These are phyloP conservation scores for Calocybe gangraenosa DNA, from an alignment of 768 basidiomycete genomes.

Conservation along the genomic window DNA sequence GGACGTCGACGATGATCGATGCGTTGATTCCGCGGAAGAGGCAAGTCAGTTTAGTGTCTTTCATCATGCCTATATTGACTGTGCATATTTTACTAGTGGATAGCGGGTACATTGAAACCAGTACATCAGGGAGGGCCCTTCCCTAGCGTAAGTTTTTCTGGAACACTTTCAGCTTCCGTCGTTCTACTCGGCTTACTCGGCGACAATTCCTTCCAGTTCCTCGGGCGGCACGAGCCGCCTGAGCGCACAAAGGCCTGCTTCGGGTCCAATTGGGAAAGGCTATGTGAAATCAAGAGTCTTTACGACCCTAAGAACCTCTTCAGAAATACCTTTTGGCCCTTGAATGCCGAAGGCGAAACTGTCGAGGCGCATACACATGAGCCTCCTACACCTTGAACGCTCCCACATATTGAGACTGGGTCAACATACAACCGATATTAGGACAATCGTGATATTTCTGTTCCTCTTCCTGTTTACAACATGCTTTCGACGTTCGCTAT, in stretches of 20 bases:
- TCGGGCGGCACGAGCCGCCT: conserved; percentile 66
- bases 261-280: conserved; percentile 70
- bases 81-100: conserved; percentile 55
- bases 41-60: conserved; percentile 30
- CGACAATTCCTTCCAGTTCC: conserved; percentile 45
- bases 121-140: conserved; percentile 77
- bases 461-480: too few species aligned
- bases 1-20: conserved; percentile 74
- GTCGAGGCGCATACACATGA: conserved; percentile 62
- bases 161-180: background rate
- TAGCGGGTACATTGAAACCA: conserved; percentile 64
- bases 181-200: conserved; percentile 9
- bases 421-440: too few species aligned
- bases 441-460: too few species aligned
- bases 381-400: conserved; percentile 41
- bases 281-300: conserved; percentile 64
- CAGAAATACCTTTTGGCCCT: conserved; percentile 77
- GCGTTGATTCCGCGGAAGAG: conserved; percentile 78
- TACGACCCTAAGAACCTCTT: conserved; percentile 81
- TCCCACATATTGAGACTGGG: too few species aligned
- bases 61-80: conserved; percentile 1
- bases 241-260: conserved; percentile 62
- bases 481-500: too few species aligned
- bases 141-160: conserved; percentile 57
- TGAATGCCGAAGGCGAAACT: conserved; percentile 49